Base-by-base conservation (phyloP, 2,329 filamentous ascomycete genomes). In the Chrysosporium queenslandicum region DNA sequence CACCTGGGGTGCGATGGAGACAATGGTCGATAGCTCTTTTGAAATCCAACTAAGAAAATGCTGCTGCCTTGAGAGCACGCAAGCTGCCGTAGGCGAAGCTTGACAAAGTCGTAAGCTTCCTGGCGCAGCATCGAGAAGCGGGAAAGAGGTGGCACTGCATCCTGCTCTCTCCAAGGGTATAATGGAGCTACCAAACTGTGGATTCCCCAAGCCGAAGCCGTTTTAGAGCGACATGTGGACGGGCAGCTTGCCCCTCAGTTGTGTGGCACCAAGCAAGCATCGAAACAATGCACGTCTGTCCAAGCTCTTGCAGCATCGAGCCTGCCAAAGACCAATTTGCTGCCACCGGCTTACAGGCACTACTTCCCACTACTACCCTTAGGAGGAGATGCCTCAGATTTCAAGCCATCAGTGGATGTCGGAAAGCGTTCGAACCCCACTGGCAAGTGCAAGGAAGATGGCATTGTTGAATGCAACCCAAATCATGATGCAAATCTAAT, bases 31-130 rank as follows among this genome's bases (percentile, higher is more conserved):
- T 14, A 58, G 58, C 59, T 59, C 59, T 58, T 60, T 58, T 60
- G 7, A 34, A 18, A 21, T 40, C 18, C 37, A 18, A 37, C 40
- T 52, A 58, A 58, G 59, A 58, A 56, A 65, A 64, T 68, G 62
- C 53, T 57, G 56, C 41, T 45, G 41, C 41, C 41, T 45, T 45
- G 55, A 23, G 36, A 40, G n/a, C 11, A 23, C 18, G 11, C 18
- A 40, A 23, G 32, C 32, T 36, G 32, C 9, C 32, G 11, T 36
- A 12, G 32, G n/a, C n/a, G 32, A 36, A 23, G 37, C 16, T 40
- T 40, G 18, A 45, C 3, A 12, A 18, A 29, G 41, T 18, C 41
- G 41, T 45, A 45, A 45, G 41, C 41, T 45, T 45, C 41, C 41
- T 32, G 41, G 25, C 41, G 41, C 41, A 45, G 41, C 6, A 30